phyloP scores from a whole-genome alignment of 768 basidiomycete genomes.

The Piloderma croceum region DNA sequence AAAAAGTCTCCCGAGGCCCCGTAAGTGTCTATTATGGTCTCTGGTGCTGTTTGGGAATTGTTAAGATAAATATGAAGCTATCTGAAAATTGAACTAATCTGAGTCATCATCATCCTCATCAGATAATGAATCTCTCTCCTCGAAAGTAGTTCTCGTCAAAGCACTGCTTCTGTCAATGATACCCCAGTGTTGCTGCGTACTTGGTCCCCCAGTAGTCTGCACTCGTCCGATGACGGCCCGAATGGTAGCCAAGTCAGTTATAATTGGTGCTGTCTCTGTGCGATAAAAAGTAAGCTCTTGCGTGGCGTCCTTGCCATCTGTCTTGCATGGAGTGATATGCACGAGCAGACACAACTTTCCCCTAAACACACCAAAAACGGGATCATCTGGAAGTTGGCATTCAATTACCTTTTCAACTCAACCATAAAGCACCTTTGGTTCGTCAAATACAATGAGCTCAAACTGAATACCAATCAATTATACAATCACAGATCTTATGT shows the following conservation, averaged over 20 bases:
- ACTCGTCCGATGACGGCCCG: constrained; percentile 13
- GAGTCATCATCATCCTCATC: neutral
- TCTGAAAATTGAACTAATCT: too few relatives aligned
- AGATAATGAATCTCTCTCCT: neutral
- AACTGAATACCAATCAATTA: constrained; percentile 3
- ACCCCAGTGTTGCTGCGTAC: too few relatives aligned
- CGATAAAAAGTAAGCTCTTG: constrained; percentile 5
- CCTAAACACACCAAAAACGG: constrained; percentile 1
- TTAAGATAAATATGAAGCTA: too few relatives aligned
- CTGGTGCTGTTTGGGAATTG: too few relatives aligned
- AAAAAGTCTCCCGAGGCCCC: too few relatives aligned
- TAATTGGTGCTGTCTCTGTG: neutral
- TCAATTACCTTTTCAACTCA: constrained; percentile 14
- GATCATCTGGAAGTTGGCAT: constrained; percentile 4
- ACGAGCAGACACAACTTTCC: constrained; percentile 10
- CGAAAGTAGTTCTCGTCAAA: constrained; percentile 8
- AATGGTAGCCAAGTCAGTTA: constrained; percentile 13
- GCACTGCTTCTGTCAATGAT: constrained; percentile 13
- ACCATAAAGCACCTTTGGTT: constrained; percentile 10
- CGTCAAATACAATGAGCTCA: constrained; percentile 7
- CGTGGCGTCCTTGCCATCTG: constrained; percentile 8
- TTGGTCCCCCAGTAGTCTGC: constrained; percentile 4
- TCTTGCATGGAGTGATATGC: constrained; percentile 13
- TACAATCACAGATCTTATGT: neutral
- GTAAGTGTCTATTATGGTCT: too few relatives aligned